Evolutionary conservation across 1,284 basidiomycete species (phyloP).

Genomic region (Ceratobasidium sp.): DNA sequence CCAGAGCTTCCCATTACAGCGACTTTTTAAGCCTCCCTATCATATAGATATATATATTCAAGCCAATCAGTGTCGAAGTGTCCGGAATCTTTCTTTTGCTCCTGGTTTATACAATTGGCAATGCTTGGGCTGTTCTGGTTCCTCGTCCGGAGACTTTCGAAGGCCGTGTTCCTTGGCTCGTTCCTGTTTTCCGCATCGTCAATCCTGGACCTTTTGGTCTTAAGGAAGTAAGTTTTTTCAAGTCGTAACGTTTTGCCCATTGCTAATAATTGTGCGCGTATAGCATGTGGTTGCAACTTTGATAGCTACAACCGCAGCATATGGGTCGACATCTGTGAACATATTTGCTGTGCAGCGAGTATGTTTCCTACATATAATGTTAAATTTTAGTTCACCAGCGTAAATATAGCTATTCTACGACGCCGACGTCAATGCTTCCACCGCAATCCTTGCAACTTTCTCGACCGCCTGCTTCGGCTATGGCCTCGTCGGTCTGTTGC

Average conservation of each 20-base stretch:
- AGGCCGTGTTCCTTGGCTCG: slow-evolving; percentile 54
- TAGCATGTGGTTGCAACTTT: slow-evolving; percentile 68
- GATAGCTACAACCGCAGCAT: slow-evolving; percentile 65
- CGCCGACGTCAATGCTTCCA: slow-evolving; percentile 61
- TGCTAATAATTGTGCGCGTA: slow-evolving; percentile 38
- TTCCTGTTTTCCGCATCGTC: slow-evolving; percentile 56
- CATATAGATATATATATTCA: slow-evolving; percentile 66
- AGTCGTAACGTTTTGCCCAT: neutral
- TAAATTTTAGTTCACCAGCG: neutral
- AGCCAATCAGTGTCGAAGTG: slow-evolving; percentile 62
- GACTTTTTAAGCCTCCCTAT: slow-evolving; percentile 39
- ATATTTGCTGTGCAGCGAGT: slow-evolving; percentile 70
- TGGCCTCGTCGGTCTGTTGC: slow-evolving; percentile 63
- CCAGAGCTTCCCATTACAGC: slow-evolving; percentile 29
- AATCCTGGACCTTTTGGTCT: slow-evolving; percentile 66
- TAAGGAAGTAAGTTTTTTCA: slow-evolving; percentile 59
- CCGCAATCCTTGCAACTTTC: slow-evolving; percentile 68
- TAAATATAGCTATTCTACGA: slow-evolving; percentile 62
- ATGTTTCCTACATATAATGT: slow-evolving; percentile 43
- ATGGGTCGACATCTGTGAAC: slow-evolving; percentile 59
- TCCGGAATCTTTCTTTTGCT: slow-evolving; percentile 67
- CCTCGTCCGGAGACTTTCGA: slow-evolving; percentile 52
- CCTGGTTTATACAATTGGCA: slow-evolving; percentile 62
- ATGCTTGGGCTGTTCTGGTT: slow-evolving; percentile 56
- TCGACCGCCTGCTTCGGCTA: slow-evolving; percentile 73